Conservation (phyloP, 208 protist species). For the Leptomonas seymouri region DNA sequence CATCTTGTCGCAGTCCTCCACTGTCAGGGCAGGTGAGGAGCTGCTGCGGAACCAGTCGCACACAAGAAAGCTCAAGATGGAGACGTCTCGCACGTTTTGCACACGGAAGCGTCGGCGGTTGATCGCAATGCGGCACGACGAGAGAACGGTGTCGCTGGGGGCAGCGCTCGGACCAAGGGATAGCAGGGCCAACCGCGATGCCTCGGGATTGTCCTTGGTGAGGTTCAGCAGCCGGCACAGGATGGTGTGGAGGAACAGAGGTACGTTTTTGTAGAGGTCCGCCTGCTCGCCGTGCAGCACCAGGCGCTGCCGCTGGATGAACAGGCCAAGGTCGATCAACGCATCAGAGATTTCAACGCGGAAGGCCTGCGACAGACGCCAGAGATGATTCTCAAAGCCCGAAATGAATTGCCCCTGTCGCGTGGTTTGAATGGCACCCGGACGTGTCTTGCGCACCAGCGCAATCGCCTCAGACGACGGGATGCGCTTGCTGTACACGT, state of each 20-base stretch:
- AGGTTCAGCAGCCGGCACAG: conserved; percentile 79
- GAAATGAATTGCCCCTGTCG: conserved; percentile 83
- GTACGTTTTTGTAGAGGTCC: conserved; percentile 74
- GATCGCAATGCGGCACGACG: conserved; percentile 69
- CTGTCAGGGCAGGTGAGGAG: conserved; percentile 62
- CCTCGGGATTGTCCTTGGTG: conserved; percentile 40
- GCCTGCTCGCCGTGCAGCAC: conserved; percentile 85
- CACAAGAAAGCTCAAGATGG: conserved; percentile 74
- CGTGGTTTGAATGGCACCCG: conserved; percentile 86
- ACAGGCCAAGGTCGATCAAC: conserved; percentile 71
- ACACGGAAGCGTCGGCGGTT: conserved; percentile 75
- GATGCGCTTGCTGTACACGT: conserved; percentile 84
- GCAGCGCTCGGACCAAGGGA: conserved; percentile 67
- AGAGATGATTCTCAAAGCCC: conserved; percentile 90
- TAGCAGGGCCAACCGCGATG: conserved; percentile 47
- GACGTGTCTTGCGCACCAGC: conserved; percentile 67
- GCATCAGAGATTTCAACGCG: conserved; percentile 80
- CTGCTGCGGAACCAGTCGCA: conserved; percentile 82
- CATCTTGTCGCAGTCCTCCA: conserved; percentile 62
- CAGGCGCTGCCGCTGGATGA: conserved; percentile 78
- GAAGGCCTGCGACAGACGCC: conserved; percentile 81
- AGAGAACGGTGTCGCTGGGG: conserved; percentile 47
- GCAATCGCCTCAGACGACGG: conserved; percentile 74
- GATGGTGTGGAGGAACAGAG: conserved; percentile 74
- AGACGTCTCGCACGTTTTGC: conserved; percentile 56